These are phyloP conservation scores for Ophiostoma sp. DNA, from an alignment of 2,329 filamentous ascomycete genomes.

Conservation along the genomic window DNA sequence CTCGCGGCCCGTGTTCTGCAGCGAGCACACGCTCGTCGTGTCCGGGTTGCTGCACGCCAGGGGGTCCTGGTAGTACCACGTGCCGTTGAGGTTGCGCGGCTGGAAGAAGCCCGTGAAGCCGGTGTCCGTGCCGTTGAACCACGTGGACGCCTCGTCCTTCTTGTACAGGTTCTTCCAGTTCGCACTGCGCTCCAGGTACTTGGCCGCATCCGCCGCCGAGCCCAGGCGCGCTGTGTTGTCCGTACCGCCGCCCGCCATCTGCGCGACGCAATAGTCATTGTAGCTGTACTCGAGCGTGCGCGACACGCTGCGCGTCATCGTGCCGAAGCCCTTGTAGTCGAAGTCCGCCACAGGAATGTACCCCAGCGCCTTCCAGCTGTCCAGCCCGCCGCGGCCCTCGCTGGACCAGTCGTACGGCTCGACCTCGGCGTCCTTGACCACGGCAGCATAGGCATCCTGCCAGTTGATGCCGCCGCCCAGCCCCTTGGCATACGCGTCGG, in stretches of 20 bases:
- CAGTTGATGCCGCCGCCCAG: conserved; percentile 53
- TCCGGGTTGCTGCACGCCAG: conserved; percentile 55
- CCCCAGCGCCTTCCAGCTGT: conserved; percentile 64
- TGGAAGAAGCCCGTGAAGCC: conserved; percentile 67
- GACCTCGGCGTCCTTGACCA: conserved; percentile 40
- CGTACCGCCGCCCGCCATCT: conserved; percentile 47
- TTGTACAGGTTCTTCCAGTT: conserved; percentile 52
- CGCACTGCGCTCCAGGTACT: neutral
- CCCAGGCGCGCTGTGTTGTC: conserved; percentile 43
- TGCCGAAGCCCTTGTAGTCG: conserved; percentile 61
- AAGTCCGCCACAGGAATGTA: conserved; percentile 68
- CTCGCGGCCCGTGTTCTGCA: conserved; percentile 57
- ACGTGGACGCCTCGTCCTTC: conserved; percentile 49
- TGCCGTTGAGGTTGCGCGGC: conserved; percentile 60
- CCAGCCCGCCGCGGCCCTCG: conserved; percentile 43
- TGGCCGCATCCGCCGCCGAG: conserved; percentile 34
- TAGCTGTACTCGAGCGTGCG: conserved; percentile 74
- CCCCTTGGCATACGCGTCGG: conserved; percentile 63
- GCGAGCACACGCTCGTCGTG: conserved; percentile 49
- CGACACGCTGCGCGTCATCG: conserved; percentile 64
- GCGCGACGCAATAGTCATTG: conserved; percentile 65
- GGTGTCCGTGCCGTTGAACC: conserved; percentile 43
- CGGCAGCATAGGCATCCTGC: conserved; percentile 62
- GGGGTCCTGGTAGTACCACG: conserved; percentile 60
- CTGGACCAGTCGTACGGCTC: conserved; percentile 8